Percentiles rank a stretch among this genome's conserved stretches.
Evolutionary conservation across 2,329 filamentous ascomycete species (phyloP).

Genomic region (Apiospora marii): DNA sequence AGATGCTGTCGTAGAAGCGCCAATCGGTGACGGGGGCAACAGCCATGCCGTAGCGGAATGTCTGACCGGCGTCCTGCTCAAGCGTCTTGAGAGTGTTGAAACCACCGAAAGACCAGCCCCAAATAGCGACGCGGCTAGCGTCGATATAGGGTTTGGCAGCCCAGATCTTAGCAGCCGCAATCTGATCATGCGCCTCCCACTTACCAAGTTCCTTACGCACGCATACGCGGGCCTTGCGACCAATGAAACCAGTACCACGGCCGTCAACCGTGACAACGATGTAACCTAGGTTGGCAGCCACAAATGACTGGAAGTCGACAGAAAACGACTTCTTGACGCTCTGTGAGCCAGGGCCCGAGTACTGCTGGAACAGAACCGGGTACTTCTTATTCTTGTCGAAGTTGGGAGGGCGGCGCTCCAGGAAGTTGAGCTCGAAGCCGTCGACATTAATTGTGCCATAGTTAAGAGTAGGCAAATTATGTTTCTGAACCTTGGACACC

Average conservation of each 20-base stretch:
- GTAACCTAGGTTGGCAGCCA: conserved; percentile 87
- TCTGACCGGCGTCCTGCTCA: conserved; percentile 86
- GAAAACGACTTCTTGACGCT: conserved; percentile 80
- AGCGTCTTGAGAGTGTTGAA: conserved; percentile 96
- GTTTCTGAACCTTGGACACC: conserved; percentile 71
- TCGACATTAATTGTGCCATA: conserved; percentile 89
- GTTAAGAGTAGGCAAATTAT: conserved; percentile 82
- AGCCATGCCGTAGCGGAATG: conserved; percentile 96
- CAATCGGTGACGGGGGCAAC: conserved; percentile 99
- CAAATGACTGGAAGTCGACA: conserved; percentile 90
- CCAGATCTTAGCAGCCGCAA: conserved; percentile 87
- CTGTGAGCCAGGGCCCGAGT: conserved; percentile 94
- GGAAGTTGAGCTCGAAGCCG: conserved; percentile 72
- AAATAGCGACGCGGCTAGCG: conserved; percentile 82
- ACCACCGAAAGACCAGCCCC: conserved; percentile 98
- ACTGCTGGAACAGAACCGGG: conserved; percentile 93
- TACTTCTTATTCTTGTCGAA: conserved; percentile 87
- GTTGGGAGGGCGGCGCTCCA: conserved; percentile 89
- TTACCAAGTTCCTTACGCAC: conserved; percentile 85
- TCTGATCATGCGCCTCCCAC: conserved; percentile 89
- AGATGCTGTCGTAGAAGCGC: conserved; percentile 93
- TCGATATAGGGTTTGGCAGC: conserved; percentile 85
- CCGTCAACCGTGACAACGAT: conserved; percentile 95
- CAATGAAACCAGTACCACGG: conserved; percentile 89
- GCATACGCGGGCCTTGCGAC: conserved; percentile 81